A percentile compares a stretch with the other conserved stretches of the same genome.
phyloP scores from a whole-genome alignment of 306 rosid genomes.

The Medicago lupulina region DNA sequence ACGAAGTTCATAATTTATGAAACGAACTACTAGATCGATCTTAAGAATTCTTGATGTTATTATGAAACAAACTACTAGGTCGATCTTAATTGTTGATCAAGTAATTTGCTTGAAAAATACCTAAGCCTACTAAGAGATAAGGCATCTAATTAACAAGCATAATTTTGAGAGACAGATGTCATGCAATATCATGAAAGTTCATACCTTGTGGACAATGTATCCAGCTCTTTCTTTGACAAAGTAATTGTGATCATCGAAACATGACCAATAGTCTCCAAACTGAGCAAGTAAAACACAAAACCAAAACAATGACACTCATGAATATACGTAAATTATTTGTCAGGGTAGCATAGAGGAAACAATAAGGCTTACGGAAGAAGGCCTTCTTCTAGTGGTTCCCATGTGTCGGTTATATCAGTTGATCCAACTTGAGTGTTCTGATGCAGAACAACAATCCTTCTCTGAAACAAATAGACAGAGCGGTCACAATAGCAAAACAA shows the following conservation, averaged over 20 bases:
- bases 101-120: slow-evolving; percentile 4
- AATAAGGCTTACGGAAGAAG: slow-evolving; percentile 73
- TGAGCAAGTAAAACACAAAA: slow-evolving; percentile 45
- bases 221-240: slow-evolving; percentile 71
- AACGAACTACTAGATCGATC: slow-evolving; percentile 3
- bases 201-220: slow-evolving; percentile 79
- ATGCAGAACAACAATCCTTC: slow-evolving; percentile 87
- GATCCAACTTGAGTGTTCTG: slow-evolving; percentile 80
- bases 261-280: slow-evolving; percentile 90
- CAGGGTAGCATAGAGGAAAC: slow-evolving; percentile 18
- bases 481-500: slow-evolving; percentile 26
- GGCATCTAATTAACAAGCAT: neutral
- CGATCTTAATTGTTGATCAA: slow-evolving; percentile 24
- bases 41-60: too few species aligned
- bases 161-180: slow-evolving; percentile 24
- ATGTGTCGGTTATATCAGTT: slow-evolving; percentile 79
- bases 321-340: slow-evolving; percentile 16
- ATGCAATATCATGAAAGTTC: slow-evolving; percentile 25
- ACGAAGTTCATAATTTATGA: neutral
- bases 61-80: slow-evolving; percentile 11
- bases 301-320: slow-evolving; percentile 9
- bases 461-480: slow-evolving; percentile 55
- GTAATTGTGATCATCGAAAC: slow-evolving; percentile 88
- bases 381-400: slow-evolving; percentile 98
- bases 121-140: neutral